Conservation (phyloP, 2,329 filamentous ascomycete species). For the Tolypocladium ovalisporum region DNA sequence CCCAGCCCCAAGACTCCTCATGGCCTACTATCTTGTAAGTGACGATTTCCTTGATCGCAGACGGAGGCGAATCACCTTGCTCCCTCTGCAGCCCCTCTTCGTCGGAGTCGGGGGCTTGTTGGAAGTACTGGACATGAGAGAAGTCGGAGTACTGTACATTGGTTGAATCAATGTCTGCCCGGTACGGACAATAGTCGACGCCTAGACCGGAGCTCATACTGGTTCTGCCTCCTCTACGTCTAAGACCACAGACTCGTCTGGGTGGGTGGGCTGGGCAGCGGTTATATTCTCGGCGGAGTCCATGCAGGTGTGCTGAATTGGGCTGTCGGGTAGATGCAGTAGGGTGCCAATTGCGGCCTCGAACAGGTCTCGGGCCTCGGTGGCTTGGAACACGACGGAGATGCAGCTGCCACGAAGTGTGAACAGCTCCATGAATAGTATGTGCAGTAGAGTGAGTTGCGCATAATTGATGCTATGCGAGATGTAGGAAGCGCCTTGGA, state of each 20-base stretch:
- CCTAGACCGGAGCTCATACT: constrained; percentile 30
- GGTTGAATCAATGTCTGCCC: constrained; percentile 26
- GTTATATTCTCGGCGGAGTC: constrained; percentile 20
- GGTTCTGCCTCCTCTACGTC: constrained; percentile 17
- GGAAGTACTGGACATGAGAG: constrained; percentile 29
- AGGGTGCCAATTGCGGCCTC: constrained; percentile 5
- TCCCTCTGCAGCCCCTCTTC: constrained; percentile 15
- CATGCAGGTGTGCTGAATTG: constrained; percentile 20
- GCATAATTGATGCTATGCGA: constrained; percentile 10
- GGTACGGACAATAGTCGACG: constrained; percentile 26
- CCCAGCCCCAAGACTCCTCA: neutral
- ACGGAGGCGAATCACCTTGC: constrained; percentile 6
- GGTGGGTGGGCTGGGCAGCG: constrained; percentile 16
- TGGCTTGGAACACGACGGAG: constrained; percentile 3
- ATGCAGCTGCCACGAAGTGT: constrained; percentile 5
- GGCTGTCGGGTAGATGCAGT: constrained; percentile 22
- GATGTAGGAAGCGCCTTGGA: constrained; percentile 20
- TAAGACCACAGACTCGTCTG: constrained; percentile 9
- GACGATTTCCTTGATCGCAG: neutral
- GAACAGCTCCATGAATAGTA: neutral
- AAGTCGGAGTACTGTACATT: constrained; percentile 31
- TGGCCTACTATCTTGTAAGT: neutral
- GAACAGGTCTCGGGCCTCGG: constrained; percentile 8
- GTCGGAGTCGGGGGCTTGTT: constrained; percentile 28
- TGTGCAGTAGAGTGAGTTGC: neutral